Base-by-base conservation (phyloP, 345 rosid species). In the Aquilaria malaccensis region DNA sequence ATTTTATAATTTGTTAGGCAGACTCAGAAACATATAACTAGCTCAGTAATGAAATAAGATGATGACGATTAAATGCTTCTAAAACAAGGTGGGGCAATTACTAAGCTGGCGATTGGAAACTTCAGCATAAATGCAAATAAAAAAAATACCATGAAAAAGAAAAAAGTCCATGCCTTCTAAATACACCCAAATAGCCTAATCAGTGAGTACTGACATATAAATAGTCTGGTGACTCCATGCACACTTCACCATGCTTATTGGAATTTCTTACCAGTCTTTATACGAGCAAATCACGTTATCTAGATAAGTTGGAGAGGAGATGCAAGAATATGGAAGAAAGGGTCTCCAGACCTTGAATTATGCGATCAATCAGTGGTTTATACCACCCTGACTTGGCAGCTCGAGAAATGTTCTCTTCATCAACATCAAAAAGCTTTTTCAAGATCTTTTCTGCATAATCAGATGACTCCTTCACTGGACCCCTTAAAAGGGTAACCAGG, bases 351-450 rank as follows among this genome's bases (percentile, higher is more conserved):
- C 91, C 91, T 82, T 75, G 80, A 68, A 73, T 58, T 43, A 82
- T 74, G 52, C 76, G 73, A 63, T 79, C 83, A 32, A 77, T 61
- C 45, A 85, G 91, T 5, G 91, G 91, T 31, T 79, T 73, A 68
- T 80, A 82, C 91, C 85, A 85, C 66, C 84, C 84, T 54, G 83
- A 75, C 65, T 64, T 72, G 29, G 87, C 87, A 69, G 87, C 85
- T 50, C 71, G 70, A 60, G 71, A 53, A 59, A 82, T 75, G 68
- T 76, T 80, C 64, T 82, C 84, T 72, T 80, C 83, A 43, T 85
- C 85, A 11, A 77, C 57, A 56, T 82, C 84, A 46, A 85, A 75
- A 60, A 85, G 84, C 65, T 80, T 67, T 33, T 62, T 74, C 63
- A 82, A 65, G 54, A 85, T 82, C 55, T 52, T 77, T 70, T 77